Evolutionary conservation across 768 basidiomycete genomes (phyloP), one percentile per base, ranked within the genome.

Genomic region (Nidularia sp.): DNA sequence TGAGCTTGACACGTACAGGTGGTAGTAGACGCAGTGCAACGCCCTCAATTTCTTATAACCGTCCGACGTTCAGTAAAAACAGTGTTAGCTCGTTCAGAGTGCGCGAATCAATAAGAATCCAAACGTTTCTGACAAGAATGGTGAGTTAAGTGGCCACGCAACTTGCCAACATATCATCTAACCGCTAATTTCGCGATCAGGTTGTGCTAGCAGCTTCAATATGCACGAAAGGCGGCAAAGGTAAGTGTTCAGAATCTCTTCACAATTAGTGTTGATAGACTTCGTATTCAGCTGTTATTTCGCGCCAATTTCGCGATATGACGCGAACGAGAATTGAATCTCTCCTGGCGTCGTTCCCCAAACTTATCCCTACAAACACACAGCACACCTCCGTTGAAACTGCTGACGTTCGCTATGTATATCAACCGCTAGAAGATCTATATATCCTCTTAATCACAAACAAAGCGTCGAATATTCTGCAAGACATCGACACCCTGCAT

Each of bases 351-450:
- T 95, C 94, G 2, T 99, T 98, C 78, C 93, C 95, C 2, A 98
- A 97, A 68, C 84, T 98, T 60, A 97, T 99, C 58, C 94, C 95
- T 2, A 83, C 90, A 49, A 92, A 91, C 63, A 92, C 87, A 25
- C 94, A 97, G 69, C 94, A 98, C 66, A 97, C 95, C 3, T 91
- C 93, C n/a, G 89, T 96, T 60, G 95, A 92, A 76, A 97, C 93
- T 0, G 70, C 89, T 36, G 93, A 99, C 69, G 94, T 96, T 48
- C 89, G 94, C 60, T 98, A 93, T 65, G 94, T 98, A 55, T 98
- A 96, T 69, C 94, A 97, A 63, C 93, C 94, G 0, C 81, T 98
- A 45, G 94, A 97, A 68, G 93, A 98, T 66, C 84, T 98, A 25
- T 98, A 98, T 71, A 96, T 98, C 54, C 79, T 98, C 58, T 80